Evolutionary conservation across 2,329 filamentous ascomycete genomes (phyloP), one percentile per base, ranked within the genome.

Genomic region (Coleophoma cylindrospora): DNA sequence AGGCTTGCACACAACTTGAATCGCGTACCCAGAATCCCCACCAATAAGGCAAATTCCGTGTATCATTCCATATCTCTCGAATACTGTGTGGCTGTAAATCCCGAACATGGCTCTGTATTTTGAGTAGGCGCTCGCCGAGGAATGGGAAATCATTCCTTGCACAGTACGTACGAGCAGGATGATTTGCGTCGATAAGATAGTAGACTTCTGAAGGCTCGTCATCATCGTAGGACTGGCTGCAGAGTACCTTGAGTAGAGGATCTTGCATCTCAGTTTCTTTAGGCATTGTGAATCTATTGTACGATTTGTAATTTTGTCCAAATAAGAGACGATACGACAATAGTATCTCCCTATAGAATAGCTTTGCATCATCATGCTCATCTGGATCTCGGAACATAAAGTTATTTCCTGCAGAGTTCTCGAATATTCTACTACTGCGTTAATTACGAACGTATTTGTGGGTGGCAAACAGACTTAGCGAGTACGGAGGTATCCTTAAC

Each of bases 271-370:
- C 41, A 3, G 33, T 36, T 8, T 14, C 19, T 40, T 22, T 13
- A 21, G 34, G 15, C 10, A 21, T 17, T 8, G 32, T 32, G 50
- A 57, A 58, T 14, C 19, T 17, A 40, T 49, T 41, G 7, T 34
- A 46, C 14, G 57, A 60, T 11, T 34, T 14, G 1, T 47, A 11
- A 34, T 52, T 52, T 41, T 57, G 55, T 3, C 51, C 50, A 21
- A 61, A 61, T 12, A 61, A 48, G 11, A 59, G 44, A n/a, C 57
- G 55, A 38, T 58, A 61, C 14, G 57, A 54, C 15, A 59, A 45
- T 3, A 59, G 48, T 15, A 58, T 47, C 43, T 59, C 57, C 37
- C 41, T 46, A 43, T 49, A 57, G 43, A 54, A 57, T 40, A 33
- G 14, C 13, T 36, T 38, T 13, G 22, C 41, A 3, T 48, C 41